Evolutionary conservation across 257 asterid genomes (phyloP).

Genomic region (Przewalskia tangutica): DNA sequence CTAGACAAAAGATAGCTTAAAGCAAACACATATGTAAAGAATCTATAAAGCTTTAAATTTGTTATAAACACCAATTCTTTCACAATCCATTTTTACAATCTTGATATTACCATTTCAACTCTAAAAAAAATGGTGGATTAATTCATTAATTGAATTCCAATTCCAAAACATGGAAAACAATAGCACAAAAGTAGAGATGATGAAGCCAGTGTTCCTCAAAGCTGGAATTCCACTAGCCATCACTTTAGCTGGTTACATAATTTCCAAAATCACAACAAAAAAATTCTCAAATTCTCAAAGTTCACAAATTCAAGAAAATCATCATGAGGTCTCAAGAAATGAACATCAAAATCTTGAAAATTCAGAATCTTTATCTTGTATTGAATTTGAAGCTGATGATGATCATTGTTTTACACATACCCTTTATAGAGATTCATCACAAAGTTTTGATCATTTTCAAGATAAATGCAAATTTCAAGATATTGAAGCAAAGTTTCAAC

Average conservation of each 20-base stretch:
- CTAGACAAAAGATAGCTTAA: conserved; percentile 28
- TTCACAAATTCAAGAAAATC: conserved; percentile 1
- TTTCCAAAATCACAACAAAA: conserved; percentile 25
- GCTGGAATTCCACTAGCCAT: conserved; percentile 61
- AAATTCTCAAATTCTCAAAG: conserved; percentile 1
- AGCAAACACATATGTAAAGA: conserved; percentile 36
- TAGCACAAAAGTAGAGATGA: conserved; percentile 30
- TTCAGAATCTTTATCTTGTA: conserved; percentile 8
- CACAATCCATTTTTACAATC: not conserved
- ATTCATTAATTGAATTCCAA: not conserved
- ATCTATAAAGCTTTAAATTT: conserved; percentile 13
- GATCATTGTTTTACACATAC: not conserved
- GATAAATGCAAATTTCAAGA: conserved; percentile 9
- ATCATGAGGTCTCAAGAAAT: conserved; percentile 5
- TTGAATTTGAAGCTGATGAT: not conserved
- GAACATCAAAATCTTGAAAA: conserved; percentile 20
- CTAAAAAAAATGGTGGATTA: not conserved
- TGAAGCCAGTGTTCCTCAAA: conserved; percentile 32
- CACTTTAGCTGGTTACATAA: conserved; percentile 38
- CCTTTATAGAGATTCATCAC: not conserved
- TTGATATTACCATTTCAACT: not conserved
- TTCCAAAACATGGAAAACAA: conserved; percentile 29
- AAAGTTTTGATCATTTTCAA: not conserved
- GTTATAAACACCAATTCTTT: conserved; percentile 6
- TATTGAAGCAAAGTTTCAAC: conserved; percentile 22